Evolutionary conservation across 345 rosid genomes (phyloP), one percentile per base, ranked within the genome.

Genomic region (Salix suchowensis): DNA sequence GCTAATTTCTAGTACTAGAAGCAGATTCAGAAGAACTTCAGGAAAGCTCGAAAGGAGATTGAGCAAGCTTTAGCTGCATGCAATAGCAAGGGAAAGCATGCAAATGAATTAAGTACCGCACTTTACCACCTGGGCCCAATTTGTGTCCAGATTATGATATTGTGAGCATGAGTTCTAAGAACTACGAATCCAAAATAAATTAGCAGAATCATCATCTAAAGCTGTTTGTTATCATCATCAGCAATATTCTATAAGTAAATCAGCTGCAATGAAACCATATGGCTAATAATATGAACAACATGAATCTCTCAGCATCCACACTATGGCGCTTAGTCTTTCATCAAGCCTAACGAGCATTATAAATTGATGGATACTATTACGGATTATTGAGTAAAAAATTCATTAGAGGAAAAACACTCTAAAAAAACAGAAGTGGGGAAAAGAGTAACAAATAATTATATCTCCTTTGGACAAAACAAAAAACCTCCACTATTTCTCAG

Each of bases 1-100:
- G 12, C 23, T 39, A 72, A 32, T 54, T 78, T 75, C 74, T 75
- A 67, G 73, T 48, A 32, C 74, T 48, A 74, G 11, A 61, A 83
- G 69, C n/a, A 62, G n/a, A 71, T 54, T 26, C 37, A 26, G 24
- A 10, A 46, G 46, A 34, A 66, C 68, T 30, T 36, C 30, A 15
- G 4, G 67, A 77, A 65, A 74, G 74, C 42, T 65, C 64, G 9
- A 74, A 50, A 26, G 68, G 58, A 67, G 75, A 54, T 62, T 58
- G 77, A 70, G 64, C 72, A 62, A 44, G 48, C 44, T 65, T 65
- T 50, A 58, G 69, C 74, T 21, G 67, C 73, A 81, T 24, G 72
- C 62, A 78, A 54, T 66, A 54, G 71, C 54, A 26, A 44, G 6
- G 19, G 62, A 74, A 67, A n/a, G 5, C 61, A 21, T 34, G 67